phyloP scores from a whole-genome alignment of 2,329 filamentous ascomycete species.

The Pseudopyricularia cyperi region DNA sequence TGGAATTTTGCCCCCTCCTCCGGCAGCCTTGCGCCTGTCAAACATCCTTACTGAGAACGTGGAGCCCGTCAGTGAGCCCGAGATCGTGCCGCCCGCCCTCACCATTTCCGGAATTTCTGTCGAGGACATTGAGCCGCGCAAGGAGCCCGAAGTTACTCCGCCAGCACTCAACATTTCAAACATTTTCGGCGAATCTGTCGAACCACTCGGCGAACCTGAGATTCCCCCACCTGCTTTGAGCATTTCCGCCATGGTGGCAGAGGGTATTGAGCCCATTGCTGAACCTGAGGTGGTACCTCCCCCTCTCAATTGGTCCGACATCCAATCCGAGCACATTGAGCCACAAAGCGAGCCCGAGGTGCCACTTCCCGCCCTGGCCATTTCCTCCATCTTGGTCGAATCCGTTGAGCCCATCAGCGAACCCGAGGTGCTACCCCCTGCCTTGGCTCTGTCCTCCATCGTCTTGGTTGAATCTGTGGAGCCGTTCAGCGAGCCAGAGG shows the following conservation, averaged over 20 bases:
- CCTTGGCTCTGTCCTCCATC: slow-evolving; percentile 12
- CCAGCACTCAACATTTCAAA: slow-evolving; percentile 9
- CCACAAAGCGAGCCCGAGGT: slow-evolving; percentile 8
- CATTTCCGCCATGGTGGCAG: slow-evolving; percentile 26
- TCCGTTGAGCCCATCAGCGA: slow-evolving; percentile 7
- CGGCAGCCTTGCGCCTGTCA: slow-evolving; percentile 18
- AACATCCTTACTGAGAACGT: slow-evolving; percentile 13
- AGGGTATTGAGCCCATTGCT: slow-evolving; percentile 27
- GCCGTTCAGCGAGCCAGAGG: slow-evolving; percentile 14
- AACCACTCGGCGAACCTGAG: slow-evolving; percentile 12
- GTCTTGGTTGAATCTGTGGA: slow-evolving; percentile 31
- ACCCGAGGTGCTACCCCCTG: slow-evolving; percentile 3
- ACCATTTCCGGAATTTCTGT: slow-evolving; percentile 9
- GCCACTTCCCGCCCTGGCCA: not conserved
- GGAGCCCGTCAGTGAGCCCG: slow-evolving; percentile 4
- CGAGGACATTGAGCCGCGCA: slow-evolving; percentile 13
- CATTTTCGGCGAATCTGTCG: slow-evolving; percentile 15
- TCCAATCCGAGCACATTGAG: slow-evolving; percentile 12
- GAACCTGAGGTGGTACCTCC: slow-evolving; percentile 17
- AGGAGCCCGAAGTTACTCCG: slow-evolving; percentile 4
- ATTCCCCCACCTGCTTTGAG: slow-evolving; percentile 9
- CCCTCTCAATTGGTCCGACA: slow-evolving; percentile 7
- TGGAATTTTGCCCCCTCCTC: slow-evolving; percentile 15
- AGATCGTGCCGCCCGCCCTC: slow-evolving; percentile 5
- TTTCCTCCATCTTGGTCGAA: slow-evolving; percentile 7